Evolutionary conservation across 2,329 filamentous ascomycete genomes (phyloP).

Genomic region (Monilinia vaccinii-corymbosi): DNA sequence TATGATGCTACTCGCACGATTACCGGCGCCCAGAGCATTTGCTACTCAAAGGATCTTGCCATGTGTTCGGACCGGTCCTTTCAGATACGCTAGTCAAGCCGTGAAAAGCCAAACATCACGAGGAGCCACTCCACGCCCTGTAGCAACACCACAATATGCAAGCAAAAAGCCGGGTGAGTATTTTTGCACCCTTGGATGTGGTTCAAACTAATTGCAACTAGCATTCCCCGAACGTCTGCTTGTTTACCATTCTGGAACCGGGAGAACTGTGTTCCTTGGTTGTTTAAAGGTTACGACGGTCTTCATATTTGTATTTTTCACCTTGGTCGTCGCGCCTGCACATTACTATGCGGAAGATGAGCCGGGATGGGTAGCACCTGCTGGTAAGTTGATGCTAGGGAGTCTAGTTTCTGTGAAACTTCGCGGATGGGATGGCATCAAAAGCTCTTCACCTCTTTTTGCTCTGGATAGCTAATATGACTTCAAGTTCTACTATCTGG

Average conservation of each 20-base stretch:
- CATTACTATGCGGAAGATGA: slow-evolving; percentile 22
- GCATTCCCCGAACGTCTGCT: slow-evolving; percentile 51
- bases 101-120: neutral
- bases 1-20: slow-evolving; percentile 1
- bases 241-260: slow-evolving; percentile 67
- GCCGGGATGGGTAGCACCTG: slow-evolving; percentile 23
- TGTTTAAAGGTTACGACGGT: slow-evolving; percentile 63
- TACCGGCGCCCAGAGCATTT: neutral
- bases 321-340: slow-evolving; percentile 47
- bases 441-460: too few species aligned
- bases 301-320: slow-evolving; percentile 58
- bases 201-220: slow-evolving; percentile 19
- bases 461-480: slow-evolving; percentile 6
- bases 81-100: neutral
- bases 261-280: slow-evolving; percentile 57
- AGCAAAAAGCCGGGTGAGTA: slow-evolving; percentile 4
- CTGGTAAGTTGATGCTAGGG: slow-evolving; percentile 16
- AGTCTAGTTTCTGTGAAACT: neutral
- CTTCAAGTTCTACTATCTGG: slow-evolving; percentile 47
- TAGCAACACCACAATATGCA: slow-evolving; percentile 5
- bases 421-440: neutral
- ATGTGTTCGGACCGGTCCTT: neutral
- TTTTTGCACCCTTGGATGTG: neutral
- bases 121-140: neutral
- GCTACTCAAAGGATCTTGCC: neutral